A percentile compares a stretch with the other conserved stretches of the same genome.
Evolutionary conservation across 345 rosid species (phyloP).

Genomic region (Eucalyptus virginea): DNA sequence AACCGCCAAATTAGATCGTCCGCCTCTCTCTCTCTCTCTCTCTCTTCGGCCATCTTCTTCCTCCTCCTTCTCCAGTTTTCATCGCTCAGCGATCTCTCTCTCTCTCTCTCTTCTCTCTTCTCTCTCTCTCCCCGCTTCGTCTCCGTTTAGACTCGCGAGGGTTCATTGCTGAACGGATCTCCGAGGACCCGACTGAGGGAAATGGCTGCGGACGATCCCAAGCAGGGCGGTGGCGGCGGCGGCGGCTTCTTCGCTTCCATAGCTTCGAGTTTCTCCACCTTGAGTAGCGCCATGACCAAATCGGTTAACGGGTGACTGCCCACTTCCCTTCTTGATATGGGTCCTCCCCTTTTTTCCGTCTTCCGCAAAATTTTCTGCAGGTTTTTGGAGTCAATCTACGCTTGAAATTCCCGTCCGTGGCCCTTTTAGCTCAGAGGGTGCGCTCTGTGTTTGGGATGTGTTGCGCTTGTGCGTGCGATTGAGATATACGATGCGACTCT

Average conservation of each 20-base stretch:
- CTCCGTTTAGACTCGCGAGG: background rate
- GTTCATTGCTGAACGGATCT: background rate
- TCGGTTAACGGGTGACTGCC: slow-evolving; percentile 74
- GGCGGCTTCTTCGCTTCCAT: slow-evolving; percentile 84
- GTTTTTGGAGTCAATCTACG: background rate
- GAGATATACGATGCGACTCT: background rate
- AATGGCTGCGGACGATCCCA: slow-evolving; percentile 79
- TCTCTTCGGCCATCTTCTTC: background rate
- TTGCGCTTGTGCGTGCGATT: background rate
- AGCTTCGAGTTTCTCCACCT: slow-evolving; percentile 60
- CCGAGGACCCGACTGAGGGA: background rate
- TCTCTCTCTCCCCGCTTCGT: background rate
- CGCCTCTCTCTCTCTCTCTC: background rate
- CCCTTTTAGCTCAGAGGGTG: background rate
- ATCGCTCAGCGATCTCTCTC: background rate
- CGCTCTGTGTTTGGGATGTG: background rate
- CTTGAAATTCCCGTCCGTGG: background rate
- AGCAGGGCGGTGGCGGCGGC: slow-evolving; percentile 6
- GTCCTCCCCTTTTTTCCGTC: background rate
- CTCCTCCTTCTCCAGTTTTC: background rate
- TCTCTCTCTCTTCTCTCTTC: background rate
- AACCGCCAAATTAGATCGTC: background rate
- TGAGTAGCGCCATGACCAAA: slow-evolving; percentile 73
- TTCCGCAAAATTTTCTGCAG: background rate
- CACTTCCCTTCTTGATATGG: background rate